Evolutionary conservation across 345 rosid genomes (phyloP).

Genomic region (Boechera retrofracta): DNA sequence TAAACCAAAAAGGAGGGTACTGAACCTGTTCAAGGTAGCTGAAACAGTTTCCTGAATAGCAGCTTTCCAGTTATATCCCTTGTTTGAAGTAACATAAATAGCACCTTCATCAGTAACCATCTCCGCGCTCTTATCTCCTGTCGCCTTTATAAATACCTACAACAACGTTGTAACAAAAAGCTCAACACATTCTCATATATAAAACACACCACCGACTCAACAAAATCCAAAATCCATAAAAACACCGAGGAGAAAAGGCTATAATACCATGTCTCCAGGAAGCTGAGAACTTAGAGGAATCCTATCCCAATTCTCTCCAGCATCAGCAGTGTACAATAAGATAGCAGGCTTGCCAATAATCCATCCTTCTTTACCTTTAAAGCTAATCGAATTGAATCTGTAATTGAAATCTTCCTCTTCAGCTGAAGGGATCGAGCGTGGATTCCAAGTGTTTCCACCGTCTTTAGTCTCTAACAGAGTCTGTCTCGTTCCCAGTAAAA

Average conservation of each 20-base stretch:
- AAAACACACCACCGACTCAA: neutral
- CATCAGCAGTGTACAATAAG: conserved; percentile 78
- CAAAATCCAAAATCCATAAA: too few species aligned
- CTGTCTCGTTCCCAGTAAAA: conserved; percentile 86
- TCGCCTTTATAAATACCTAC: conserved; percentile 95
- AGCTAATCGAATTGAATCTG: conserved; percentile 87
- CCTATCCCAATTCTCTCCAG: conserved; percentile 83
- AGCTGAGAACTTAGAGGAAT: conserved; percentile 91
- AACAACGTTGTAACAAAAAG: conserved; percentile 28
- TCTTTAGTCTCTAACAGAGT: conserved; percentile 90
- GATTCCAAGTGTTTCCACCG: conserved; percentile 77
- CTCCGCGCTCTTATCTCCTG: conserved; percentile 93
- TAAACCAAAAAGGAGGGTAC: conserved; percentile 22
- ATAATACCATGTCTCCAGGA: conserved; percentile 85
- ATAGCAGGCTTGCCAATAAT: conserved; percentile 93
- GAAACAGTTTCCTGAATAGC: conserved; percentile 95
- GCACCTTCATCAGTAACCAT: conserved; percentile 98
- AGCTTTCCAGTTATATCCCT: conserved; percentile 93
- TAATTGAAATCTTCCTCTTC: conserved; percentile 98
- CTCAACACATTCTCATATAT: neutral
- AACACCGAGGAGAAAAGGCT: neutral
- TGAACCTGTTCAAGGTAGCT: conserved; percentile 91
- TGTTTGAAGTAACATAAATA: conserved; percentile 85
- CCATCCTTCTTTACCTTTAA: conserved; percentile 94
- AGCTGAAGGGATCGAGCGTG: conserved; percentile 85